A percentile compares a stretch with the other conserved stretches of the same genome.
Conservation (phyloP, 1,284 basidiomycete genomes). For the Ganoderma lucidum region DNA sequence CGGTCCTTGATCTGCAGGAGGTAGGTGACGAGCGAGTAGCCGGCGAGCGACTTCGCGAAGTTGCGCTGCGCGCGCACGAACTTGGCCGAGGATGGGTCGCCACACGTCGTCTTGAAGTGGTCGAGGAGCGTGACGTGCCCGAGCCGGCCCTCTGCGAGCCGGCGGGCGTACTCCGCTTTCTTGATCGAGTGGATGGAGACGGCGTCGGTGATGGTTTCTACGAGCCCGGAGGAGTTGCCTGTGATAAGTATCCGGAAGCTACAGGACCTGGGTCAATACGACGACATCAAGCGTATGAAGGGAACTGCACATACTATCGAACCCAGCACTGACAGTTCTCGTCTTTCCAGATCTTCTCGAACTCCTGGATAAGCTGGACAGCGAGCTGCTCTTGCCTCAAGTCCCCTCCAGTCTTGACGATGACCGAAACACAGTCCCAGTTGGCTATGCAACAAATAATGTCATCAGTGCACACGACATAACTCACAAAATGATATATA, state of each 20-base stretch:
- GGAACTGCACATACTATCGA: constrained; percentile 74
- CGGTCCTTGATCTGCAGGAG: constrained; percentile 98
- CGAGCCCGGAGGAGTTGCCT: constrained; percentile 90
- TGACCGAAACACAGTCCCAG: constrained; percentile 93
- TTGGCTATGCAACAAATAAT: constrained; percentile 50
- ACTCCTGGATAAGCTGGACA: constrained; percentile 93
- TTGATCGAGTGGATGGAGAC: constrained; percentile 99
- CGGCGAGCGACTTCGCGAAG: constrained; percentile 95
- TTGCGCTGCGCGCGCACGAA: constrained; percentile 88
- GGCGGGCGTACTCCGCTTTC: constrained; percentile 95
- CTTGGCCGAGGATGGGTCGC: constrained; percentile 86
- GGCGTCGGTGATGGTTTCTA: constrained; percentile 96
- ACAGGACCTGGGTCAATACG: background rate
- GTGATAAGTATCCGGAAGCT: constrained; percentile 89
- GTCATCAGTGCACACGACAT: constrained; percentile 11
- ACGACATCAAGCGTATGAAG: background rate
- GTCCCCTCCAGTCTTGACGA: constrained; percentile 98
- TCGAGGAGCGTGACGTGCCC: constrained; percentile 90
- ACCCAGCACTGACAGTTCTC: constrained; percentile 93
- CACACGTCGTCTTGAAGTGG: constrained; percentile 92
- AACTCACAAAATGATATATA: constrained; percentile 1
- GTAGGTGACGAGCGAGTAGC: constrained; percentile 95
- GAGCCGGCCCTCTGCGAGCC: constrained; percentile 81
- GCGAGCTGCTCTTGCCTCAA: constrained; percentile 98
- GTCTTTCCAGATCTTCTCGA: constrained; percentile 94